Conservation (phyloP, 2,329 filamentous ascomycete species). For the Pseudodiploospora longispora region DNA sequence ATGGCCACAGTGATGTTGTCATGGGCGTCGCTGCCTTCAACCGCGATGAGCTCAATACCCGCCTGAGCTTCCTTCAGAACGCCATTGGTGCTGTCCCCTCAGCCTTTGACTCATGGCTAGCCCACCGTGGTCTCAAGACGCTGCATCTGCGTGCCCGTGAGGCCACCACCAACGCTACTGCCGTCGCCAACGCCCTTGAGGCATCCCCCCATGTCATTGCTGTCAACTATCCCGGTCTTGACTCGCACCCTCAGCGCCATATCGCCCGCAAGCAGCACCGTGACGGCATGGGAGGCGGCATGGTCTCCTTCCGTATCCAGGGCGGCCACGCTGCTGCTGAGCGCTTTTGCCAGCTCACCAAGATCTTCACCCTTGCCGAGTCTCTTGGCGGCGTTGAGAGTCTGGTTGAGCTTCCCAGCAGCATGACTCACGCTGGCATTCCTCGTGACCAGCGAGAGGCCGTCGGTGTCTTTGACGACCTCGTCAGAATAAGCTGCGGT, state of each 20-base stretch:
- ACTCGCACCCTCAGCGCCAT: constrained; percentile 76
- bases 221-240: constrained; percentile 91
- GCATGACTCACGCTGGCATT: constrained; percentile 97
- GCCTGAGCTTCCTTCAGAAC: constrained; percentile 88
- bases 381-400: constrained; percentile 87
- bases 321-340: constrained; percentile 82
- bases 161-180: constrained; percentile 71
- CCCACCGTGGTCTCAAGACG: constrained; percentile 93
- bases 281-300: constrained; percentile 88
- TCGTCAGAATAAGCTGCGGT: constrained; percentile 88
- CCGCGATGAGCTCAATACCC: constrained; percentile 65
- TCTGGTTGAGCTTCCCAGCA: constrained; percentile 82
- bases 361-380: constrained; percentile 90
- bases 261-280: constrained; percentile 90
- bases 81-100: constrained; percentile 93
- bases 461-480: constrained; percentile 89
- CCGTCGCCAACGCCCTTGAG: constrained; percentile 70
- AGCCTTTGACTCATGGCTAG: constrained; percentile 95
- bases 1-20: constrained; percentile 91
- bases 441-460: constrained; percentile 83
- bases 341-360: constrained; percentile 82
- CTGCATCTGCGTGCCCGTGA: constrained; percentile 86
- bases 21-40: constrained; percentile 98
- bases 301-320: constrained; percentile 92
- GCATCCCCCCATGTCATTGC: constrained; percentile 72